Base-by-base conservation (phyloP, 1,139 yeast genomes). In the Starmera stellimalicola region DNA sequence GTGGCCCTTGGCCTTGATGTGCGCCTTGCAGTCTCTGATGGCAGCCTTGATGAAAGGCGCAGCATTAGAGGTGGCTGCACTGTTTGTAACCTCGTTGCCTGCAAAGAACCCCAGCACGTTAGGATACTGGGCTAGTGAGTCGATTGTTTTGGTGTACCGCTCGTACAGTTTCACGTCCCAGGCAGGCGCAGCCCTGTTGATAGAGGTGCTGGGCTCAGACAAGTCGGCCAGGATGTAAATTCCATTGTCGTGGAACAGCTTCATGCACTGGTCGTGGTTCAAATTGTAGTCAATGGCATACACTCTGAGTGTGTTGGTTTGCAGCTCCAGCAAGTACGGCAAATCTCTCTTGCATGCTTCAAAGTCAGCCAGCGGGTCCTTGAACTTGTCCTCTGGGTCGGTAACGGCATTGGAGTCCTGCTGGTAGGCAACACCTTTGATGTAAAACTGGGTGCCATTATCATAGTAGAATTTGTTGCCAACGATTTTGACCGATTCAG, bases 41-140 rank as follows among this genome's bases (percentile, higher is more conserved):
- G 87, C 91, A 39, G 93, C 93, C 66, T 81, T 81, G 48, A 81
- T 85, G 51, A 68, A 79, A 22, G 88, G 79, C 33, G 88, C 79
- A 35, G 91, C 77, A 43, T 68, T 77, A 32, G 87, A 73, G 57
- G 73, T 77, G 51, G 72, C 51, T 30, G 55, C 63, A 52, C 77
- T 80, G 54, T 81, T 78, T 52, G 79, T 72, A 40, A 81, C 93
- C 60, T 81, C 93, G 53, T 81, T 81, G 44, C 82, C 93, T 33
- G 93, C 93, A 51, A 80, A 80, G 63, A 77, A 80, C 17, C 91
- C 93, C 38, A 81, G 65, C 27, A 79, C 73, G 60, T 81, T 81
- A 48, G 77, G 63, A 58, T 78, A 81, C 40, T 65, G 56, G 37
- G 79, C 69, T 64, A 81, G 65, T 42, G 66, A 62, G 46, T 74